These are phyloP conservation scores for Pichia sp. DNA, from an alignment of 1,139 yeast species.

Conservation along the genomic window DNA sequence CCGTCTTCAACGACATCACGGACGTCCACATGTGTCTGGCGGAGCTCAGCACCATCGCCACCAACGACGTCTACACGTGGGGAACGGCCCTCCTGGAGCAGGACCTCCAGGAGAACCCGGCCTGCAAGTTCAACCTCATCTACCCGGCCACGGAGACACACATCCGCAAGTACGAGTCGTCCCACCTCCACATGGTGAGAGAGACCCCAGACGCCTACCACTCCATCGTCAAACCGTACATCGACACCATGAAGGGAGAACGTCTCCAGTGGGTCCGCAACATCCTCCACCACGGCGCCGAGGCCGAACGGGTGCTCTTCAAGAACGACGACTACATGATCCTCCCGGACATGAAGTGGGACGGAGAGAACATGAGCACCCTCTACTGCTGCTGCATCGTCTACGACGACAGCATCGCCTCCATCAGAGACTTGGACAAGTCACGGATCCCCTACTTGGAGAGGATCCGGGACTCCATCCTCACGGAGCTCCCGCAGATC, in stretches of 20 bases:
- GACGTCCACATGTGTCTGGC: slow-evolving; percentile 30
- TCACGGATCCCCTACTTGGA: slow-evolving; percentile 58
- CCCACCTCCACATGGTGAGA: slow-evolving; percentile 53
- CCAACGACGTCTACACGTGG: slow-evolving; percentile 87
- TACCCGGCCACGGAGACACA: slow-evolving; percentile 92
- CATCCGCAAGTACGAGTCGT: slow-evolving; percentile 67
- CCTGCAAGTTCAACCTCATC: slow-evolving; percentile 72
- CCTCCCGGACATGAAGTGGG: slow-evolving; percentile 94
- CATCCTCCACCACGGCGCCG: slow-evolving; percentile 79
- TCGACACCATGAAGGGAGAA: slow-evolving; percentile 71
- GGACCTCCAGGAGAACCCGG: slow-evolving; percentile 47
- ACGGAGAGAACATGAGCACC: slow-evolving; percentile 63
- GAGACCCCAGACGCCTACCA: slow-evolving; percentile 83
- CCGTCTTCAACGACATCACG: slow-evolving; percentile 57
- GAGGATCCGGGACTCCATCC: slow-evolving; percentile 44
- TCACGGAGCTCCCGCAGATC: slow-evolving; percentile 44
- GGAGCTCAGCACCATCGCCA: slow-evolving; percentile 47
- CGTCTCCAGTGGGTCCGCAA: slow-evolving; percentile 89
- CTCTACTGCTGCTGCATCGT: slow-evolving; percentile 81
- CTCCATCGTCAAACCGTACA: slow-evolving; percentile 67
- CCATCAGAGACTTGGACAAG: slow-evolving; percentile 68
- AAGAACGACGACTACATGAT: slow-evolving; percentile 64
- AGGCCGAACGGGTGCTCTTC: slow-evolving; percentile 71
- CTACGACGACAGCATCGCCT: slow-evolving; percentile 64
- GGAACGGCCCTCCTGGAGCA: slow-evolving; percentile 55